phyloP scores from a whole-genome alignment of 441 rosid genomes.

The Brassica hybrid region DNA sequence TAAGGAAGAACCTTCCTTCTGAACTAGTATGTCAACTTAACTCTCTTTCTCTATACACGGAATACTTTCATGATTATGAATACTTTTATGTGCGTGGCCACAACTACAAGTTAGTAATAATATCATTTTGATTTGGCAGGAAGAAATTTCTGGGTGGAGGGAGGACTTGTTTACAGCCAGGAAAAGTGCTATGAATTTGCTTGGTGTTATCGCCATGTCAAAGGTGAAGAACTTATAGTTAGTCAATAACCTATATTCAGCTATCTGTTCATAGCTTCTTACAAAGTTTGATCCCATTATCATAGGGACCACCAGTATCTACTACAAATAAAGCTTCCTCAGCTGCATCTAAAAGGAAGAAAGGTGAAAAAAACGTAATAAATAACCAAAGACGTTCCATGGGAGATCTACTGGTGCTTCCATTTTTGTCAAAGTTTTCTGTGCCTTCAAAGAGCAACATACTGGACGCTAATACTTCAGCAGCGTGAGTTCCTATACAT shows the following conservation, averaged over 20 bases:
- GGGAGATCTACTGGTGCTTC: slow-evolving; percentile 90
- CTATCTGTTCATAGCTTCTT: slow-evolving; percentile 30
- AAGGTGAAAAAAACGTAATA: slow-evolving; percentile 70
- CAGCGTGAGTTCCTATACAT: slow-evolving; percentile 57
- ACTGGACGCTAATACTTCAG: slow-evolving; percentile 52
- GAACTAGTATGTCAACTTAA: slow-evolving; percentile 64
- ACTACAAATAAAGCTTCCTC: slow-evolving; percentile 49
- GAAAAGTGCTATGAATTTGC: slow-evolving; percentile 85
- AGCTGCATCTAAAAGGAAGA: slow-evolving; percentile 76
- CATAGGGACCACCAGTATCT: slow-evolving; percentile 76
- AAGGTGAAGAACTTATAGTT: slow-evolving; percentile 53
- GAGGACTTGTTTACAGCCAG: slow-evolving; percentile 87
- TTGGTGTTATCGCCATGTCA: slow-evolving; percentile 83
- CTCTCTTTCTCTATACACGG: slow-evolving; percentile 25
- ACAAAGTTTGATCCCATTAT: slow-evolving; percentile 36
- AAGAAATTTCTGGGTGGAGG: slow-evolving; percentile 91
- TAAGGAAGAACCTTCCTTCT: slow-evolving; percentile 83
- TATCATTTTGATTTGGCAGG: slow-evolving; percentile 48
- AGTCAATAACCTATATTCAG: slow-evolving; percentile 21
- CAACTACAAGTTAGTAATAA: not conserved
- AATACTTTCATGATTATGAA: not conserved
- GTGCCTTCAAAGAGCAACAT: slow-evolving; percentile 61
- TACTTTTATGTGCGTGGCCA: slow-evolving; percentile 3
- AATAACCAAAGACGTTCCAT: slow-evolving; percentile 56
- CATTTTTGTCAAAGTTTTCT: slow-evolving; percentile 75